Conservation (phyloP, 192 early-diverging fungal species). For the Backusella psychrophila region DNA sequence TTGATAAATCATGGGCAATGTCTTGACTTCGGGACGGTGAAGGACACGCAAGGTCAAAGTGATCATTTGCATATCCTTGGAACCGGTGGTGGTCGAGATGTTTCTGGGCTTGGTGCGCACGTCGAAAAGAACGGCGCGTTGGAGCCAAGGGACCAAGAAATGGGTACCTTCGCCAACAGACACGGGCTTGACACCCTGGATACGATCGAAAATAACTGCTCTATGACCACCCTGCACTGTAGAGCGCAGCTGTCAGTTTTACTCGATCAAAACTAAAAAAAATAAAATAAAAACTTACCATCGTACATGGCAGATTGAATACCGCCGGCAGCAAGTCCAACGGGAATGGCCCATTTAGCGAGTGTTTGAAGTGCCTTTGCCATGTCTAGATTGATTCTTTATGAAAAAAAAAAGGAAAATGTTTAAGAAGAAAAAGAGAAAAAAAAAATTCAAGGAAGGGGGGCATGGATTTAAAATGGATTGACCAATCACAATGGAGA, state of each 20-base stretch:
- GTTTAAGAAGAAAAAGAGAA: not conserved
- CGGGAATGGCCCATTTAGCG: constrained; percentile 76
- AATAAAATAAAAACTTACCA: constrained; percentile 53
- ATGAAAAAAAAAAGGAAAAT: not conserved
- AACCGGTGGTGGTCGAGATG: constrained; percentile 98
- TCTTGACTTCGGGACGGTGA: constrained; percentile 78
- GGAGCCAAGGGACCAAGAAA: constrained; percentile 97
- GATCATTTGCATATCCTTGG: constrained; percentile 99
- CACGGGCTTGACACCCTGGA: constrained; percentile 81
- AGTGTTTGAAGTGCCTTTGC: constrained; percentile 61
- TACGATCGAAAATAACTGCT: constrained; percentile 96
- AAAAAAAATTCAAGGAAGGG: constrained; percentile 5
- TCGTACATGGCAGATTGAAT: constrained; percentile 90
- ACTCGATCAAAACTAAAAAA: too few species aligned
- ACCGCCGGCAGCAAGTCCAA: constrained; percentile 67
- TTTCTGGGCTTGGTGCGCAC: constrained; percentile 94
- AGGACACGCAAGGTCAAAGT: constrained; percentile 90
- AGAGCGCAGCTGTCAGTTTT: not conserved
- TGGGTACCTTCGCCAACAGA: constrained; percentile 94
- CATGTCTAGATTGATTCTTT: constrained; percentile 33
- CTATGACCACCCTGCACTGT: constrained; percentile 94
- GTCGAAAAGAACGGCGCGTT: constrained; percentile 86
- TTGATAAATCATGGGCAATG: constrained; percentile 84
- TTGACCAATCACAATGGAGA: not conserved
- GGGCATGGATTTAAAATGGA: not conserved